Base-by-base conservation (phyloP, 331 rosid genomes). In the Quercus tomentella region DNA sequence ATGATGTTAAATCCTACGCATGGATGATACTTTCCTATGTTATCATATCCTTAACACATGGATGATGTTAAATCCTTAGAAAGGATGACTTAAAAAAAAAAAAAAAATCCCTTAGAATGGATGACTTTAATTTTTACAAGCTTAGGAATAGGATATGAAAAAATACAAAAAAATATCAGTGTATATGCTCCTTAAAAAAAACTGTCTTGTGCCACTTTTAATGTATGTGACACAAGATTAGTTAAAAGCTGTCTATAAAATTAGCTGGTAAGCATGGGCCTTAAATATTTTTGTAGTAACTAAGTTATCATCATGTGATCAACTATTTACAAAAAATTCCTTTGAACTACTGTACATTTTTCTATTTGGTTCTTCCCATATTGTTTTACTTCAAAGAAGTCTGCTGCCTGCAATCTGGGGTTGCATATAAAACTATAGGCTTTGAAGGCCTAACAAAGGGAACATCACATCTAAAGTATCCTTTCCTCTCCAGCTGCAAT, bases 381-480 rank as follows among this genome's bases (percentile, higher is more conserved):
- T 6, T 35, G 41, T 35, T 7, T 35, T 35, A 35, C 41, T 30
- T 30, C 1, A 35, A 35, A 35, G 41, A 35, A 35, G 41, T 35
- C 16, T 45, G 52, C 3, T 12, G 15, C 12, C 52, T 11, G 52
- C 16, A 3, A 45, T 45, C 12, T 45, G 12, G 90, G 75, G 87
- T 84, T 14, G 89, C 86, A 43, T 45, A 9, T 45, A 9, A 9
- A 45, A 45, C 52, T 45, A 45, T 35, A 4, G 97, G 96, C 78
- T 91, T 92, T 22, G 97, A 91, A 28, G 94, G 85, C 70, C 87
- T 80, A 67, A 89, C 4, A 73, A 86, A 91, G 56, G 98, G 94
- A 60, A 75, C 92, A 83, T 93, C 99, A 67, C 98, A 91, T 85
- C 90, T 88, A 86, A 91, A 93, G 72, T 93, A 96, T 17, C 99